These are phyloP conservation scores for Aspergillus quadrilineatus DNA, from an alignment of 2,329 filamentous ascomycete species.

Conservation along the genomic window DNA sequence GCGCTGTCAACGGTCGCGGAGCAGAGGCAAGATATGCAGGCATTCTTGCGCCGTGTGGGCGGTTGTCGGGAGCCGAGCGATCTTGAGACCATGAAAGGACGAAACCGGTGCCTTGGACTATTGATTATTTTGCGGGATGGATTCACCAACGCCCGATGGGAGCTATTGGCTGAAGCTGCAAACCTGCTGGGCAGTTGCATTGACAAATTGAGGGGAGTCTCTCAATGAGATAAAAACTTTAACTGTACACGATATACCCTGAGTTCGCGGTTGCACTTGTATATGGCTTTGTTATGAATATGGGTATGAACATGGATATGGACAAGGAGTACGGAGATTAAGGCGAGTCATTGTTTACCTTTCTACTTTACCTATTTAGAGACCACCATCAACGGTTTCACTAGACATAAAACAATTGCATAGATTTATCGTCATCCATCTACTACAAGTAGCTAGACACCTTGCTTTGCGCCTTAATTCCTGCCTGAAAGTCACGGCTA, in stretches of 20 bases:
- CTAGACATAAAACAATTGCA: neutral
- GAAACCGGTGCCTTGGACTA: slow-evolving; percentile 80
- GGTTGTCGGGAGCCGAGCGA: slow-evolving; percentile 73
- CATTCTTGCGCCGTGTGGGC: slow-evolving; percentile 71
- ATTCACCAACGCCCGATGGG: slow-evolving; percentile 83
- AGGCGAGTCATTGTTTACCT: neutral
- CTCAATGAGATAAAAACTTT: neutral
- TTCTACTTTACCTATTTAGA: slow-evolving; percentile 1
- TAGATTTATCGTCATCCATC: neutral
- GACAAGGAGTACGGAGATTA: neutral
- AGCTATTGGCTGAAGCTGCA: slow-evolving; percentile 83
- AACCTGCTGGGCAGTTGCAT: slow-evolving; percentile 80
- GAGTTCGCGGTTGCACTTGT: neutral
- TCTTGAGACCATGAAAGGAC: slow-evolving; percentile 67
- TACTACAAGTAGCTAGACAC: neutral
- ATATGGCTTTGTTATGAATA: slow-evolving; percentile 7
- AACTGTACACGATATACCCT: slow-evolving; percentile 2
- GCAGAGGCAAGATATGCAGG: slow-evolving; percentile 73
- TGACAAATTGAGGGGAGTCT: slow-evolving; percentile 50
- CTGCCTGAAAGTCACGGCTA: neutral
- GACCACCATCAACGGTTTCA: neutral
- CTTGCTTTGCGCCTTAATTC: neutral
- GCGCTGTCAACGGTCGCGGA: slow-evolving; percentile 61
- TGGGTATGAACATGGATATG: neutral
- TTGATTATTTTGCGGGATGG: slow-evolving; percentile 77